Evolutionary conservation across 306 rosid species (phyloP).

Genomic region (Castanea sativa): DNA sequence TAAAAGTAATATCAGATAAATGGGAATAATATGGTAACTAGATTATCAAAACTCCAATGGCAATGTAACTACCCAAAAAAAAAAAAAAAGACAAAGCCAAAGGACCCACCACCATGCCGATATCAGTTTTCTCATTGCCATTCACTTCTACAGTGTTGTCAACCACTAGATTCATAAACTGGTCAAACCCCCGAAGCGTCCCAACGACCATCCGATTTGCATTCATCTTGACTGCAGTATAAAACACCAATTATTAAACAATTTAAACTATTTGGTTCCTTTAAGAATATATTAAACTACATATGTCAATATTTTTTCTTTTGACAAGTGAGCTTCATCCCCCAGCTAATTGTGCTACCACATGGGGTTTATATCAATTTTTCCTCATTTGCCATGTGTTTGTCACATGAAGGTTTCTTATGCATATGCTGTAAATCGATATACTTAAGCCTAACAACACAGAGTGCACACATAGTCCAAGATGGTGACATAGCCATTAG

Average conservation of each 20-base stretch:
- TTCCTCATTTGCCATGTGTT: not conserved
- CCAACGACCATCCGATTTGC: constrained; percentile 92
- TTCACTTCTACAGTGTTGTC: constrained; percentile 94
- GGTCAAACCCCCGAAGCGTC: constrained; percentile 92
- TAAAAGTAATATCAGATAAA: constrained; percentile 3
- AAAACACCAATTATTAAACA: not conserved
- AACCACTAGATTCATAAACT: constrained; percentile 92
- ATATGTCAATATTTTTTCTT: not conserved
- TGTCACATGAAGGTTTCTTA: not conserved
- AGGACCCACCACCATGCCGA: constrained; percentile 97
- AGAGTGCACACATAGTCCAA: not conserved
- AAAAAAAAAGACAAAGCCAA: not conserved
- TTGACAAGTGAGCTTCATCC: too few relatives aligned
- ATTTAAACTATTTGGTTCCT: not conserved
- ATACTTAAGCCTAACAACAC: not conserved
- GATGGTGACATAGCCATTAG: not conserved
- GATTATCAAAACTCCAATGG: not conserved
- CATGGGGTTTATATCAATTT: too few relatives aligned
- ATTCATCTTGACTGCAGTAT: constrained; percentile 75
- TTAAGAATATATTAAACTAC: not conserved
- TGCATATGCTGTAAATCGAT: not conserved
- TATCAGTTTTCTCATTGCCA: constrained; percentile 77
- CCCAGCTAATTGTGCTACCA: too few relatives aligned
- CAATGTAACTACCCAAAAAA: not conserved
- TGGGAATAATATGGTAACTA: not conserved